These are phyloP conservation scores for Phytophthora multivora DNA, from an alignment of 352 stramenopile genomes.

Conservation along the genomic window DNA sequence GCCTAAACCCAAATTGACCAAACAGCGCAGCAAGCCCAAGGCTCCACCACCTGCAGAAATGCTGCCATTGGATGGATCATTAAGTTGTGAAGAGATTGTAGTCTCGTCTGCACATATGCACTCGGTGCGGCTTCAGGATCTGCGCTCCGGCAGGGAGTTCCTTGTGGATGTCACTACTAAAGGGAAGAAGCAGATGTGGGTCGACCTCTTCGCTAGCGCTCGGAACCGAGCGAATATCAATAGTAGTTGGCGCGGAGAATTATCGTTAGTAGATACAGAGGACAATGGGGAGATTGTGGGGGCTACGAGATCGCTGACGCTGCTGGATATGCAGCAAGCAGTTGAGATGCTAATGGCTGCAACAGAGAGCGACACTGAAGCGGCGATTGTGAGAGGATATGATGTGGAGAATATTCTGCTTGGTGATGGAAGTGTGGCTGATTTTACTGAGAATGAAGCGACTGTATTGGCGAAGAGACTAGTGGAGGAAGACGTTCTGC, in stretches of 20 bases:
- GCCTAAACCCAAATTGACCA: conserved; percentile 19
- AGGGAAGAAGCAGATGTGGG: conserved; percentile 62
- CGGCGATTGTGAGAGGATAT: conserved; percentile 27
- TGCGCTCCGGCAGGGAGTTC: conserved; percentile 47
- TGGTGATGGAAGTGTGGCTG: conserved; percentile 21
- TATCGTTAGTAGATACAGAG: neutral
- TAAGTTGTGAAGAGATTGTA: conserved; percentile 57
- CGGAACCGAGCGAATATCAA: conserved; percentile 29
- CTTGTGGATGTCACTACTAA: conserved; percentile 47
- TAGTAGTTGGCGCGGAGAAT: conserved; percentile 19
- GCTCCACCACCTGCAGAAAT: conserved; percentile 20
- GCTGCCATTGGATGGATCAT: conserved; percentile 46
- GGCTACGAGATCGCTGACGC: neutral
- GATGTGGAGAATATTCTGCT: conserved; percentile 40
- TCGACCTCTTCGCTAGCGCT: conserved; percentile 46
- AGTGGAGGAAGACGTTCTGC: conserved; percentile 33
- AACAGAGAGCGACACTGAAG: conserved; percentile 23
- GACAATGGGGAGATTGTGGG: neutral
- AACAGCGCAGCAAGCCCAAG: conserved; percentile 19
- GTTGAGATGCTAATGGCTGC: conserved; percentile 38
- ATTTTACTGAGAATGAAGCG: conserved; percentile 26
- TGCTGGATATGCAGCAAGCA: conserved; percentile 27
- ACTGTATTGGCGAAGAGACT: conserved; percentile 17
- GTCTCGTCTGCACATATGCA: conserved; percentile 68
- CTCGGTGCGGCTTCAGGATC: conserved; percentile 51